Conservation (phyloP, 805 yeast genomes). For the Myxozyma neglecta region DNA sequence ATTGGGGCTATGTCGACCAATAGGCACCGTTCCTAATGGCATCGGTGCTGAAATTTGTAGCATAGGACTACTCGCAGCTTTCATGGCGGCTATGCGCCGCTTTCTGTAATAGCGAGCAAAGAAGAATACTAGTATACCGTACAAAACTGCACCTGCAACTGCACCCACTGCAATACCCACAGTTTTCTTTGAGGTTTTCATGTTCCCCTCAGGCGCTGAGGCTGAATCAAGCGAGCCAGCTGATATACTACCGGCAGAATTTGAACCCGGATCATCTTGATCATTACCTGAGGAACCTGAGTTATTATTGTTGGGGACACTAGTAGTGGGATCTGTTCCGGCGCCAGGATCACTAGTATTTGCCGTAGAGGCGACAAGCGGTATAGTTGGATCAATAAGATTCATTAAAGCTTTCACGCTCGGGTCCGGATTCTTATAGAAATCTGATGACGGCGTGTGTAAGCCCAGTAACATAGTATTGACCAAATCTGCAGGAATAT, state of each 20-base stretch:
- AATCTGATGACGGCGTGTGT: constrained; percentile 51
- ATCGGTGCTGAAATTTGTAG: constrained; percentile 26
- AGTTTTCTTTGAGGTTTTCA: constrained; percentile 48
- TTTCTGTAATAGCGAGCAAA: constrained; percentile 51
- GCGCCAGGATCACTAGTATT: constrained; percentile 11
- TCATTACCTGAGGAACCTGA: constrained; percentile 7
- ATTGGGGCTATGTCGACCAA: neutral
- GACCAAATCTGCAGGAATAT: constrained; percentile 63
- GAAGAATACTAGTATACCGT: constrained; percentile 60
- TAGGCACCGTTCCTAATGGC: constrained; percentile 13
- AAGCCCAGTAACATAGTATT: constrained; percentile 52
- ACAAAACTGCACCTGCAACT: constrained; percentile 69
- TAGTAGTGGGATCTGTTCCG: neutral
- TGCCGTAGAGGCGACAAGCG: constrained; percentile 21
- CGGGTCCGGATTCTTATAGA: constrained; percentile 61
- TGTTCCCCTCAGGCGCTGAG: constrained; percentile 28
- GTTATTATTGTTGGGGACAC: constrained; percentile 1
- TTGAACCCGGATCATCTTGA: constrained; percentile 31
- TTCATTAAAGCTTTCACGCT: constrained; percentile 59
- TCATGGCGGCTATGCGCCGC: constrained; percentile 25
- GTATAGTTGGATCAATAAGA: constrained; percentile 63
- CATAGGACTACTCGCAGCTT: constrained; percentile 4
- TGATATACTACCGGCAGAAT: constrained; percentile 14
- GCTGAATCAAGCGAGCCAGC: constrained; percentile 41
- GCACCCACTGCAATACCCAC: constrained; percentile 85